These are phyloP conservation scores for Leccinum broughii DNA, from an alignment of 768 basidiomycete genomes.

Conservation along the genomic window DNA sequence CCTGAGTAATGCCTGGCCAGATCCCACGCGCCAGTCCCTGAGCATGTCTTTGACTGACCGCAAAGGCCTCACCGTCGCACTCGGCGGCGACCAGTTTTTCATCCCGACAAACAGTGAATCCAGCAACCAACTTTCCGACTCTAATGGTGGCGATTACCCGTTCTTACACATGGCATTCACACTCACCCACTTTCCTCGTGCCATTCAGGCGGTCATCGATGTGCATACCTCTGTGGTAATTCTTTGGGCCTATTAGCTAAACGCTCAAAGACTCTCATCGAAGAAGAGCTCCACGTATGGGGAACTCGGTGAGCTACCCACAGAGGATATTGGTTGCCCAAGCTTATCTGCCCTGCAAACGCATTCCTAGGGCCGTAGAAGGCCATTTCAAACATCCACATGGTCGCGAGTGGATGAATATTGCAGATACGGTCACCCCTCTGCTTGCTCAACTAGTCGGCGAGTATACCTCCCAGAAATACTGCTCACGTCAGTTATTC, in stretches of 20 bases:
- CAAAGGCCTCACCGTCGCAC: slow-evolving; percentile 27
- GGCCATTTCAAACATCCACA: slow-evolving; percentile 93
- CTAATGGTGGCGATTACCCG: slow-evolving; percentile 39
- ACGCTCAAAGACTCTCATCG: slow-evolving; percentile 66
- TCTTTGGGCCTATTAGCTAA: slow-evolving; percentile 85
- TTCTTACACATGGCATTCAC: slow-evolving; percentile 1
- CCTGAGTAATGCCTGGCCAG: slow-evolving; percentile 1
- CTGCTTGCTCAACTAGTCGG: slow-evolving; percentile 83
- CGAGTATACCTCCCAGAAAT: slow-evolving; percentile 36
- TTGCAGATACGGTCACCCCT: slow-evolving; percentile 69
- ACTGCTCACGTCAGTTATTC: slow-evolving; percentile 5
- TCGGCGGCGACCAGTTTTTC: slow-evolving; percentile 54
- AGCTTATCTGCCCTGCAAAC: slow-evolving; percentile 5
- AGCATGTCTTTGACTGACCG: slow-evolving; percentile 18
- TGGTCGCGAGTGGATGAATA: slow-evolving; percentile 78
- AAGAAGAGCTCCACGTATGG: slow-evolving; percentile 88
- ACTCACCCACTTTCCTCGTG: slow-evolving; percentile 16
- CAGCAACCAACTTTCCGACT: slow-evolving; percentile 39
- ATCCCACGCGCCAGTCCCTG: background rate
- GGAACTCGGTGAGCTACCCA: slow-evolving; percentile 52
- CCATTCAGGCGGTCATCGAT: slow-evolving; percentile 46
- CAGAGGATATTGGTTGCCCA: slow-evolving; percentile 12
- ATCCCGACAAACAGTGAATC: slow-evolving; percentile 56
- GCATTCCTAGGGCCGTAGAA: slow-evolving; percentile 64
- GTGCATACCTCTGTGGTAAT: slow-evolving; percentile 93